Percentiles rank a stretch among this genome's conserved stretches.
phyloP scores from a whole-genome alignment of 805 yeast species.

The Teunomyces funiuensis region DNA sequence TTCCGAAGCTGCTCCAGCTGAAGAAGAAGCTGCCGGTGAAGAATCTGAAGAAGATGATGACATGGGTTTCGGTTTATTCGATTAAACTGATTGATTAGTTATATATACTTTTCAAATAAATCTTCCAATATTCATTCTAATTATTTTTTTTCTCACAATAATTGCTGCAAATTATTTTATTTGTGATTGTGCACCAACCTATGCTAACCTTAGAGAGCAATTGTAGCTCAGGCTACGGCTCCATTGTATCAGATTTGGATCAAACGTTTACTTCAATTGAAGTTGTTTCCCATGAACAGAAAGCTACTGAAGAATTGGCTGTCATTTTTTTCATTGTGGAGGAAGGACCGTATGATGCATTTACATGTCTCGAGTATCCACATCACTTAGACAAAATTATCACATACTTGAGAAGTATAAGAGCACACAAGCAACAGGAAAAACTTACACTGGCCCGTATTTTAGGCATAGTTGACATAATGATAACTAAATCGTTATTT shows the following conservation, averaged over 20 bases:
- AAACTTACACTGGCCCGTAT: not conserved
- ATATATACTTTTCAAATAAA: conserved; percentile 2
- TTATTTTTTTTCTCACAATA: not conserved
- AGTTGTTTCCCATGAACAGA: not conserved
- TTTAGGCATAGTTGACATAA: not conserved
- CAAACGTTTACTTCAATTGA: not conserved
- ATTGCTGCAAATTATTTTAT: not conserved
- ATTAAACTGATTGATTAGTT: conserved; percentile 50
- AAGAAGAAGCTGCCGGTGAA: conserved; percentile 71
- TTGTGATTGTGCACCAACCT: conserved; percentile 3
- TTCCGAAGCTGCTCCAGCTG: conserved; percentile 58
- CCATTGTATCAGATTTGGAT: not conserved
- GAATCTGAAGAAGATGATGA: conserved; percentile 73
- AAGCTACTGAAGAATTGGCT: not conserved
- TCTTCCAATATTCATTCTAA: conserved; percentile 1
- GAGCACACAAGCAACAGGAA: not conserved
- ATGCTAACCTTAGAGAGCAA: not conserved
- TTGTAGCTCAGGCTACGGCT: not conserved
- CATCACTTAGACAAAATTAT: not conserved
- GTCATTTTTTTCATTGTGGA: not conserved
- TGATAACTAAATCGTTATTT: not conserved
- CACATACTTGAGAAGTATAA: not conserved
- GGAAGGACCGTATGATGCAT: conserved; percentile 3
- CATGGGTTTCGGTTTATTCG: conserved; percentile 99
- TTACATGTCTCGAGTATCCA: not conserved